Base-by-base conservation (phyloP, 352 stramenopile genomes). In the Globisporangium middletonii region DNA sequence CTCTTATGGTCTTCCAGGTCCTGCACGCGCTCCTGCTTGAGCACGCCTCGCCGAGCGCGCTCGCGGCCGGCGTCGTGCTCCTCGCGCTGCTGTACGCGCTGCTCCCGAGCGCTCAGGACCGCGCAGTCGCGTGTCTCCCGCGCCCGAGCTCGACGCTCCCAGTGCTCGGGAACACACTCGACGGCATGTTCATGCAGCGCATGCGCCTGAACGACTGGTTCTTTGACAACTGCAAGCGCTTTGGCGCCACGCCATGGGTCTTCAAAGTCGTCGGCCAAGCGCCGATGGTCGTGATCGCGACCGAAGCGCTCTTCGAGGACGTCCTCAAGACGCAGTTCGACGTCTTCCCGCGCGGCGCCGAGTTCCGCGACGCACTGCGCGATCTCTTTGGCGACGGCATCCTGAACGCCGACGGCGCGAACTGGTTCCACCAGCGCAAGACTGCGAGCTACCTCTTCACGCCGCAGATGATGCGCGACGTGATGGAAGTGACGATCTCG, bases 301-400 rank as follows among this genome's bases (percentile, higher is more conserved):
- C 67, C 0, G 57, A 67, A 1, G 61, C 71, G 46, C 53, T 63
- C 5, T 68, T 86, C 4, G 68, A 84, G 33, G 75, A 88, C 46
- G 64, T 82, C 18, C 57, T 79, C 33, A 76, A 77, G 57, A 72
- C 59, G 15, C 72, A 93, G 44, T 81, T 84, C 50, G 67, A 84
- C 45, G 69, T 77, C 46, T 95, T 94, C 43, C 63, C 72, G 7
- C 89, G 92, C 48, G 81, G 75, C 1, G 42, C 63, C 4, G 44
- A 53, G 2, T 71, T 72, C 4, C 48, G 66, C 13, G 60, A 75
- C 33, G 67, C 69, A 23, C 68, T 81, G 3, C 38, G 62, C 8
- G 69, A 88, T 60, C 45, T 94, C 15, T 77, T 95, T 38, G 83
- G 85, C 43, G 64, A 79, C 12, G 79, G 79, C 9, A 72, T 81